A percentile compares a stretch with the other conserved stretches of the same genome.
phyloP scores from a whole-genome alignment of 2,329 filamentous ascomycete species.

The Sphaerulina musiva region DNA sequence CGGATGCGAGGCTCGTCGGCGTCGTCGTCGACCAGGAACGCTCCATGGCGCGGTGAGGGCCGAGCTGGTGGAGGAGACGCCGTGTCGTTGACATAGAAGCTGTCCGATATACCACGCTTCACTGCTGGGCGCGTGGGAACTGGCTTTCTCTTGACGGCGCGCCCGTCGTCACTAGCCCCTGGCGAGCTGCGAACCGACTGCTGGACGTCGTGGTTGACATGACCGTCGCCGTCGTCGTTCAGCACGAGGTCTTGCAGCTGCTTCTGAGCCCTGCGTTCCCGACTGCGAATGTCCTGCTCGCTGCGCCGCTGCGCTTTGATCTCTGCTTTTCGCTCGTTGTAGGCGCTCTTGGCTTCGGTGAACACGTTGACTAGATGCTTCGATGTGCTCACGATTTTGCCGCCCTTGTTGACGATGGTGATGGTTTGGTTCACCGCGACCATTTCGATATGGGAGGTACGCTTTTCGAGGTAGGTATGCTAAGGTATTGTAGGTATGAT shows the following conservation, averaged over 20 bases:
- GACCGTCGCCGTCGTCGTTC: constrained; percentile 35
- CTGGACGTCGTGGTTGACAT: constrained; percentile 1
- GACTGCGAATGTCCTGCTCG: constrained; percentile 38
- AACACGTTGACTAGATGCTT: constrained; percentile 86
- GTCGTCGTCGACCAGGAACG: constrained; percentile 17
- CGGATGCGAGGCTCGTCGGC: constrained; percentile 30
- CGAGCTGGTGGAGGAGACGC: constrained; percentile 19
- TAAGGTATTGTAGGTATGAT: too few species aligned
- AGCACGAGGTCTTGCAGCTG: constrained; percentile 47
- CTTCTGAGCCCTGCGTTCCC: constrained; percentile 54
- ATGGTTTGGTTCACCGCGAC: constrained; percentile 60
- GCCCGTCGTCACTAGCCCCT: constrained; percentile 24
- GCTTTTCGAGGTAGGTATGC: too few species aligned
- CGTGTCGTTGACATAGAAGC: constrained; percentile 40
- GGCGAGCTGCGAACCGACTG: constrained; percentile 24
- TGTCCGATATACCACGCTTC: constrained; percentile 43
- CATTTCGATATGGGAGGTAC: constrained; percentile 1
- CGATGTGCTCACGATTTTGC: constrained; percentile 83
- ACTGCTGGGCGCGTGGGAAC: constrained; percentile 33
- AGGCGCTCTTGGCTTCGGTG: constrained; percentile 83
- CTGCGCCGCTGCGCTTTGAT: constrained; percentile 64
- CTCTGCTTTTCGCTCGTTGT: constrained; percentile 79
- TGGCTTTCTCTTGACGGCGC: constrained; percentile 23
- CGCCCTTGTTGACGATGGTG: constrained; percentile 83
- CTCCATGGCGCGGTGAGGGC: constrained; percentile 30